Base-by-base conservation (phyloP, 1,284 basidiomycete species). In the Malassezia furfur region DNA sequence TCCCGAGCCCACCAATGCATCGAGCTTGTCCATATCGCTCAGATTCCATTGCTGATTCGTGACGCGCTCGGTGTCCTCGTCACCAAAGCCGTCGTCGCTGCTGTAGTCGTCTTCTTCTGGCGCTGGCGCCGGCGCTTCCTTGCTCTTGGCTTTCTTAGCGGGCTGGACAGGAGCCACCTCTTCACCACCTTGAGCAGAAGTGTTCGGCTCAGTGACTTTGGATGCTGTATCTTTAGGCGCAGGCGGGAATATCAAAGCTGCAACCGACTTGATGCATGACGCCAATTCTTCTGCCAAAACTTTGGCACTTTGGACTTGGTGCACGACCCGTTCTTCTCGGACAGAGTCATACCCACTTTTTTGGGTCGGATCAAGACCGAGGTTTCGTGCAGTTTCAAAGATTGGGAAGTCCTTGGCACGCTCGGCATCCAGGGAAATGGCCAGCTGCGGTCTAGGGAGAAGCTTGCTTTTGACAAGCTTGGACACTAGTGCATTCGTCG, bases 271-370 rank as follows among this genome's bases (percentile, higher is more conserved):
- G 0, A 51, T 19, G 19, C 45, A 47, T 9, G 43, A 15, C 14
- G 37, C 22, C 8, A 57, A 30, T 14, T 48, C 50, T 30, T 48
- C 50, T 2, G 55, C 55, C 2, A 57, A 37, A 5, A 52, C 38
- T 32, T 57, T 57, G 38, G 50, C 39, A 37, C 55, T 57, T 12
- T 52, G 55, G 28, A 57, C 37, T 35, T 57, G 55, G 41, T 57
- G 50, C 2, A 37, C 6, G 1, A 52, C 32, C 9, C 45, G 55
- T 19, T 52, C 49, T 15, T 30, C 44, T 5, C 19, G 22, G n/a
- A 36, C 31, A 17, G 46, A 17, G 6, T 41, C n/a, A 2, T n/a
- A 22, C 22, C 9, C 38, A 41, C 7, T 43, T 14, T 21, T 17
- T 43, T 30, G 17, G 30, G 6, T 36, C 22, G 15, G 12, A 30